Evolutionary conservation across 2,329 filamentous ascomycete genomes (phyloP).

Genomic region (Sclerotinia minor): DNA sequence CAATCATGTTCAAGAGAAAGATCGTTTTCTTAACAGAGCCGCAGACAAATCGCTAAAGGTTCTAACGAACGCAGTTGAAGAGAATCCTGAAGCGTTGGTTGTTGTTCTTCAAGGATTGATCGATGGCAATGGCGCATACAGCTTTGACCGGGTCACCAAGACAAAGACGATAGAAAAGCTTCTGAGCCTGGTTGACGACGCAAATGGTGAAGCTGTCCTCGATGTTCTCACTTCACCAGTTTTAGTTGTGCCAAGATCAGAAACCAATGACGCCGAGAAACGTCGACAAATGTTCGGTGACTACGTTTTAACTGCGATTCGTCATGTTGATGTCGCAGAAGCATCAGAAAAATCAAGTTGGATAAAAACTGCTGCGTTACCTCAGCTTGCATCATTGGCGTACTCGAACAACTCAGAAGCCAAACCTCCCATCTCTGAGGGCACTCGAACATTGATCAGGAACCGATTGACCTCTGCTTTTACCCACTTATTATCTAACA

Average conservation of each 20-base stretch:
- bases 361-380: slow-evolving; percentile 36
- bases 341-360: slow-evolving; percentile 31
- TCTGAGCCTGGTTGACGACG: slow-evolving; percentile 32
- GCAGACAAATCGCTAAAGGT: slow-evolving; percentile 74
- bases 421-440: slow-evolving; percentile 51
- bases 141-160: slow-evolving; percentile 84
- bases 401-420: slow-evolving; percentile 51
- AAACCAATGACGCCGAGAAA: slow-evolving; percentile 37
- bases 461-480: slow-evolving; percentile 59
- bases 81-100: slow-evolving; percentile 58
- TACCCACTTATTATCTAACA: slow-evolving; percentile 56
- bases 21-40: slow-evolving; percentile 76
- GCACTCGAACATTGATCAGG: slow-evolving; percentile 56
- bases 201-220: slow-evolving; percentile 46
- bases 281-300: slow-evolving; percentile 41
- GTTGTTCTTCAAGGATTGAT: slow-evolving; percentile 68
- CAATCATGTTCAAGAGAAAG: slow-evolving; percentile 76
- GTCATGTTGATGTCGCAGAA: slow-evolving; percentile 34
- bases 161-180: slow-evolving; percentile 76
- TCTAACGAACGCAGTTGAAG: slow-evolving; percentile 64
- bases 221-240: slow-evolving; percentile 50
- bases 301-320: slow-evolving; percentile 39
- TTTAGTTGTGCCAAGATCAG: slow-evolving; percentile 39
- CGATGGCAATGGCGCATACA: slow-evolving; percentile 67
- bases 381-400: slow-evolving; percentile 52